Conservation (phyloP, 352 stramenopile genomes). For the Phytophthora quininea region DNA sequence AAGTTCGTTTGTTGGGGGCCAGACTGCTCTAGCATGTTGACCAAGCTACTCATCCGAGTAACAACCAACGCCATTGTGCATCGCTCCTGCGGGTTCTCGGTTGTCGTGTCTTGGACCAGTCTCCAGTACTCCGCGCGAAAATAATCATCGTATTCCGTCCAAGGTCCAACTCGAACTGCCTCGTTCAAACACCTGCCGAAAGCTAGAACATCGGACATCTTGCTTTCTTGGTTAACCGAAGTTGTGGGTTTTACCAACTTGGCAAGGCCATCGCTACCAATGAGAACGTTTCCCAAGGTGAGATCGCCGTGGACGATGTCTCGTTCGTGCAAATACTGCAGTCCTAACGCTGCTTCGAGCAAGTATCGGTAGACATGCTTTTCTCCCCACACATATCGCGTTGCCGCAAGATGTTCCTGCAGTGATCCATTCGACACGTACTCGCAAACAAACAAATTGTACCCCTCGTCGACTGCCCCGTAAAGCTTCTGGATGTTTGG, state of each 20-base stretch:
- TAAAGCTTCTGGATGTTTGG: not conserved
- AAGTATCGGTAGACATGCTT: too few species aligned
- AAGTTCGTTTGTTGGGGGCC: not conserved
- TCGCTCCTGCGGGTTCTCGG: too few species aligned
- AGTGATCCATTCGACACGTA: not conserved
- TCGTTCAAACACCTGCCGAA: not conserved
- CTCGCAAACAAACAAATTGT: not conserved
- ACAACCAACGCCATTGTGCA: too few species aligned
- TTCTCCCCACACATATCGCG: too few species aligned
- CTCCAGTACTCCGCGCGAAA: not conserved
- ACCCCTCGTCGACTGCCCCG: not conserved
- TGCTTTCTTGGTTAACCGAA: not conserved
- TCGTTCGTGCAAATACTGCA: too few species aligned
- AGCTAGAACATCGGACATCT: constrained; percentile 1
- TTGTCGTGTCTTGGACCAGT: too few species aligned
- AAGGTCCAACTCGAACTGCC: too few species aligned
- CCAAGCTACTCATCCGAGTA: not conserved
- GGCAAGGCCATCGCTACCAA: constrained; percentile 5
- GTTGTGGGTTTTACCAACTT: constrained; percentile 8
- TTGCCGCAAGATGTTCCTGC: not conserved
- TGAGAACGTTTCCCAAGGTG: not conserved
- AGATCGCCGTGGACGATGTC: too few species aligned
- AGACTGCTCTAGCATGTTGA: not conserved
- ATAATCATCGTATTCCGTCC: not conserved
- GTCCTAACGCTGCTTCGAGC: too few species aligned